Conservation (phyloP, 2,329 filamentous ascomycete species). For the Paraphaeosphaeria minitans region DNA sequence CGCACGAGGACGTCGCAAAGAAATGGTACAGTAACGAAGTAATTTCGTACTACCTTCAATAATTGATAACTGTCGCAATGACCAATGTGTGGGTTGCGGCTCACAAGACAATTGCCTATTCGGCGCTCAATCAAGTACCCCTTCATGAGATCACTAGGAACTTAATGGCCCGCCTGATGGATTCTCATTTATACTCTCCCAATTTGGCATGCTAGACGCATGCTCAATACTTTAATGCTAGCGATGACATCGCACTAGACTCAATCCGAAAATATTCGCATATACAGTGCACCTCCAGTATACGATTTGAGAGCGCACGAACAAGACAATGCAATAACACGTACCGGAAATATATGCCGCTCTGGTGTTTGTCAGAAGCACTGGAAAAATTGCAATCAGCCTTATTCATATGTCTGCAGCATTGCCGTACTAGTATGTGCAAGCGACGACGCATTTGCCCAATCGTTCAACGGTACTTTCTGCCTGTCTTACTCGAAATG, state of each 20-base stretch:
- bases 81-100: constrained; percentile 1
- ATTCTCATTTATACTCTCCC: too few relatives aligned
- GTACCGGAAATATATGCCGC: background rate
- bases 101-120: background rate
- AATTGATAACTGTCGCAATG: constrained; percentile 36
- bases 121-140: background rate
- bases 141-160: background rate
- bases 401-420: background rate
- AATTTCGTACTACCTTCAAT: constrained; percentile 15
- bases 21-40: constrained; percentile 44
- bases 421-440: background rate
- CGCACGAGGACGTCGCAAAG: constrained; percentile 39
- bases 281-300: background rate
- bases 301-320: background rate
- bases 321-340: background rate
- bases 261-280: background rate
- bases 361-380: background rate
- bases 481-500: background rate
- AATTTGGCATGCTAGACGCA: background rate
- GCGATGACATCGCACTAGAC: background rate
- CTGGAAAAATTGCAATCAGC: background rate
- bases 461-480: background rate
- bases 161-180: background rate
- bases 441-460: too few relatives aligned
- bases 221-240: background rate